phyloP scores from a whole-genome alignment of 2,329 filamentous ascomycete genomes.

The Periconia digitata region DNA sequence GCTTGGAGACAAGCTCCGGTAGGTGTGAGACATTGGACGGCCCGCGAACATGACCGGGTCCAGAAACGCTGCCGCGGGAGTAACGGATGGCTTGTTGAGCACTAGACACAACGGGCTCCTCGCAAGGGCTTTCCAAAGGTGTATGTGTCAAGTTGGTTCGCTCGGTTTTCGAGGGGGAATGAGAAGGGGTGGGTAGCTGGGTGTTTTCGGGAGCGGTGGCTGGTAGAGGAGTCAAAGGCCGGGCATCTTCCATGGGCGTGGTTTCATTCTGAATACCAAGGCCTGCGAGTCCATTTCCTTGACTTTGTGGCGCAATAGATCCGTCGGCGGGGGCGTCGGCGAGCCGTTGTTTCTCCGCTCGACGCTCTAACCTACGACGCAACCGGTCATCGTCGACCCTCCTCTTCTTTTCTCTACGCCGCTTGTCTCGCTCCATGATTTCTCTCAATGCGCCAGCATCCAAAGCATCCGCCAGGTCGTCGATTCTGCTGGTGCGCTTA shows the following conservation, averaged over 20 bases:
- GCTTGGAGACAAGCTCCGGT: constrained; percentile 52
- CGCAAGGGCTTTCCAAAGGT: constrained; percentile 46
- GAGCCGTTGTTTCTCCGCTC: constrained; percentile 63
- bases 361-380: constrained; percentile 64
- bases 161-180: constrained; percentile 18
- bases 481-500: constrained; percentile 63
- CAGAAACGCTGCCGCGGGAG: constrained; percentile 50
- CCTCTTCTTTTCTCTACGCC: constrained; percentile 75
- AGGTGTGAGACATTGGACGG: constrained; percentile 58
- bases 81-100: constrained; percentile 52
- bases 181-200: constrained; percentile 11
- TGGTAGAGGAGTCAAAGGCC: constrained; percentile 41
- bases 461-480: constrained; percentile 77
- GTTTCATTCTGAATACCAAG: constrained; percentile 60
- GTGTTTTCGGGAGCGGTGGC: neutral
- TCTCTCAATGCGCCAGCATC: constrained; percentile 83
- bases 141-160: constrained; percentile 34
- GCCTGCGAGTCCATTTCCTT: constrained; percentile 43
- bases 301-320: constrained; percentile 62
- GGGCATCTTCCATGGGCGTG: constrained; percentile 57
- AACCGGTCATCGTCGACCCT: constrained; percentile 67
- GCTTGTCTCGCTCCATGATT: constrained; percentile 84
- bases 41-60: constrained; percentile 50
- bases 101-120: constrained; percentile 52
- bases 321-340: constrained; percentile 56